A percentile compares a stretch with the other conserved stretches of the same genome.
Conservation (phyloP, 148 eudicot species). For the Nyssa sinensis region DNA sequence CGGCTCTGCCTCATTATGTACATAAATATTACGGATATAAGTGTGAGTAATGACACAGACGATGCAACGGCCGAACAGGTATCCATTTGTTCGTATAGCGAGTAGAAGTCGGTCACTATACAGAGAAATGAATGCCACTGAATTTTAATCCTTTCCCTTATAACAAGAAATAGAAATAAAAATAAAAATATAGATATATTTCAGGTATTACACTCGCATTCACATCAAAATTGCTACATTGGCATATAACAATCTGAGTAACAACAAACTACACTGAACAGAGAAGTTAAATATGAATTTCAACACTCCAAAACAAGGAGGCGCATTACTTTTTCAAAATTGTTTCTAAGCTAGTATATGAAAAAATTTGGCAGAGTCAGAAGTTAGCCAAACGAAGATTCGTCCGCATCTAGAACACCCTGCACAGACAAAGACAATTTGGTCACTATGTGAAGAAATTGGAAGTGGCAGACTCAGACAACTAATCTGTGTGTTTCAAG, state of each 20-base stretch:
- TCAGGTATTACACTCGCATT: not conserved
- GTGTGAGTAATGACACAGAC: too few species aligned
- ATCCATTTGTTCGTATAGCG: too few species aligned
- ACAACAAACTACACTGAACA: not conserved
- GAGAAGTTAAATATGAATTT: not conserved
- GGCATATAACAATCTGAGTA: not conserved
- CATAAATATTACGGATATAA: too few species aligned
- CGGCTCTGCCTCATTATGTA: too few species aligned
- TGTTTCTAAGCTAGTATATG: not conserved
- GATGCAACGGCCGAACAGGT: too few species aligned
- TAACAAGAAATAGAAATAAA: not conserved
- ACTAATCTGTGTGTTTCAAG: not conserved
- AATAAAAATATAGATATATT: too few species aligned
- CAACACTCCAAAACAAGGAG: not conserved
- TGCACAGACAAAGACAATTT: constrained; percentile 22
- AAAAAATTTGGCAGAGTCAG: not conserved
- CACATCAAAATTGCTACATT: not conserved
- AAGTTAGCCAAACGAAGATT: constrained; percentile 12
- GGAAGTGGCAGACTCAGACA: not conserved
- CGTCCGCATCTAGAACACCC: constrained; percentile 49
- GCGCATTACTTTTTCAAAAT: not conserved
- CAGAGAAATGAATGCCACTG: too few species aligned
- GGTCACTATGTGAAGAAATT: not conserved
- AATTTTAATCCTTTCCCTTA: not conserved
- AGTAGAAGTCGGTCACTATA: too few species aligned